These are phyloP conservation scores for Xylariaceae sp. DNA, from an alignment of 2,329 filamentous ascomycete species.

Conservation along the genomic window DNA sequence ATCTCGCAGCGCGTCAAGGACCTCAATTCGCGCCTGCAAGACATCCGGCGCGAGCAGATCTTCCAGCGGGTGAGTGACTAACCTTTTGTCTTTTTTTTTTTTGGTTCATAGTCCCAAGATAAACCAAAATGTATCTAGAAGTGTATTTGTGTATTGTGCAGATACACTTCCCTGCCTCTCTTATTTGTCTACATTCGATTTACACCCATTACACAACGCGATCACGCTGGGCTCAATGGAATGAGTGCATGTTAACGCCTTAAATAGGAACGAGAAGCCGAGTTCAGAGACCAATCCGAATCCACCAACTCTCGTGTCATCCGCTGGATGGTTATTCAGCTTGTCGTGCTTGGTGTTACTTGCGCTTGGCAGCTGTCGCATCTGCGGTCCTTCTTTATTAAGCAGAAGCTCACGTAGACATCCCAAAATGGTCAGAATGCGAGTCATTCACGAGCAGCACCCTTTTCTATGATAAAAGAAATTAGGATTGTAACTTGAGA, in stretches of 20 bases:
- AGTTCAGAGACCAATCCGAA: constrained; percentile 98
- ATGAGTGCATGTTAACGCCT: constrained; percentile 7
- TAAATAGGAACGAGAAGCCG: constrained; percentile 86
- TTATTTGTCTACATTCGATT: not conserved
- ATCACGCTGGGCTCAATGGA: no score
- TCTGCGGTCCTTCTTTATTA: constrained; percentile 97
- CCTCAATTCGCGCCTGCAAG: constrained; percentile 82
- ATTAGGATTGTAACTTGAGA: no score
- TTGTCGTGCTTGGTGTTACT: constrained; percentile 81
- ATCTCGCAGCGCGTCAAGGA: constrained; percentile 88
- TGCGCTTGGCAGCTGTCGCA: constrained; percentile 98
- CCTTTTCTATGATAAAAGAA: not conserved
- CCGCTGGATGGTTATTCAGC: constrained; percentile 91
- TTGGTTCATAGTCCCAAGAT: not conserved
- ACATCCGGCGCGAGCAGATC: constrained; percentile 92
- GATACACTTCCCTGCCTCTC: not conserved
- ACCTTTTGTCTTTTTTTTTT: not conserved
- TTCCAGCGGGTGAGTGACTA: constrained; percentile 80
- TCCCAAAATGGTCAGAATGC: not conserved
- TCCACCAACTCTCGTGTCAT: constrained; percentile 89
- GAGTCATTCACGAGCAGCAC: constrained; percentile 7
- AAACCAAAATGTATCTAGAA: not conserved
- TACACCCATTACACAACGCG: not conserved
- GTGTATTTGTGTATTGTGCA: no score
- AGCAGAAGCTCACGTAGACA: constrained; percentile 93